Conservation (phyloP, 257 asterid genomes). For the Capsicum baccatum region DNA sequence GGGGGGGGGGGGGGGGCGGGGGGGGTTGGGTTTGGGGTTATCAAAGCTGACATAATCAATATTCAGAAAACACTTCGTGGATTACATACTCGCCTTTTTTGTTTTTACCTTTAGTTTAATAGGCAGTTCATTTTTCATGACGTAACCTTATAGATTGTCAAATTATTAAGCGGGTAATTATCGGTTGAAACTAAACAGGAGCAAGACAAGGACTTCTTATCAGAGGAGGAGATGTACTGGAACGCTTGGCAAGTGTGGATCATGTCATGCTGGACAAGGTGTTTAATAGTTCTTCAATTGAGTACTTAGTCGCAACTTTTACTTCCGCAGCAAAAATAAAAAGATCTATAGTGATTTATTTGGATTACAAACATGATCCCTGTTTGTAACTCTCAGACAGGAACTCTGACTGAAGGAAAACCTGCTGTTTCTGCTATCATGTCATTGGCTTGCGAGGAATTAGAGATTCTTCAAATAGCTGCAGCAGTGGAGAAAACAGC, state of each 20-base stretch:
- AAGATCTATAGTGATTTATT: not conserved
- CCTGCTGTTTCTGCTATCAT: conserved; percentile 83
- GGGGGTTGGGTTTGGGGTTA: too few relatives aligned
- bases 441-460: conserved; percentile 60
- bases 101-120: not conserved
- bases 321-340: not conserved
- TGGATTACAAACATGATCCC: conserved; percentile 14
- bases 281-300: conserved; percentile 27
- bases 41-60: too few relatives aligned
- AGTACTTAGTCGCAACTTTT: not conserved
- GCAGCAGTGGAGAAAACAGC: conserved; percentile 99
- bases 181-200: conserved; percentile 50
- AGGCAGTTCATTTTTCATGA: not conserved
- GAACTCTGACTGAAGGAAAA: conserved; percentile 96
- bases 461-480: conserved; percentile 79
- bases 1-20: too few relatives aligned
- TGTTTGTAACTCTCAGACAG: conserved; percentile 63
- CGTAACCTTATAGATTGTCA: not conserved
- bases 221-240: conserved; percentile 97
- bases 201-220: conserved; percentile 95
- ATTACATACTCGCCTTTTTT: not conserved
- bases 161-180: not conserved
- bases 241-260: conserved; percentile 86
- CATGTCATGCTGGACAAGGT: conserved; percentile 85
- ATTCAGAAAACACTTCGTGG: not conserved